Evolutionary conservation across 306 rosid genomes (phyloP), one percentile per base, ranked within the genome.

Genomic region (Cucumis hystrix): DNA sequence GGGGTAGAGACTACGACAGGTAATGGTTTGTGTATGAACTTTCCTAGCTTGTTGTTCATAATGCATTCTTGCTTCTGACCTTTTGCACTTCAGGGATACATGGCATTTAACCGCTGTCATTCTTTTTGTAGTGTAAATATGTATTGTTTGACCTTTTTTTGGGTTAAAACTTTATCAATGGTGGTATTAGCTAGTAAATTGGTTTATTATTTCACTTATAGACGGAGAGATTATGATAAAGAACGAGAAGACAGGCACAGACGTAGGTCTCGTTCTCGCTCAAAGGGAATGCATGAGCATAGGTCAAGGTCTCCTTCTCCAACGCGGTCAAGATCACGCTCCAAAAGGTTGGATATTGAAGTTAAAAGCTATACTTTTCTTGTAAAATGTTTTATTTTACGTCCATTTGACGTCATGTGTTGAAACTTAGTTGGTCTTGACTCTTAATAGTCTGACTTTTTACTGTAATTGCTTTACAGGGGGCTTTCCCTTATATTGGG

Each of bases 321-420:
- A 8, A 87, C 98, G n/a, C 96, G 97, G 11, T 94, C 98, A 39
- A 91, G 97, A 10, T 94, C 98, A 43, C 96, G 96, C 62, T 94
- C 98, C 25, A 94, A 94, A 88, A 94, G 98, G 98, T 94, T 79
- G 67, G 65, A 39, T 76, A 56, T 28, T 33, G 30, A 11, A 62
- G 52, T 39, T 41, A 21, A 41, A 13, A 20, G 56, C 37, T 43
- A 15, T 76, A 10, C 5, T 41, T 43, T 71, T 70, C 76, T 71
- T 49, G 33, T 71, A 45, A 16, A 25, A 6, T 1, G 40, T 17
- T 15, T 23, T 10, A 23, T 15, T 23, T 21, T 25, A 16, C 58
- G 8, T 47, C 59, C 28, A 70, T 49, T 14, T 49, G 41, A 51
- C 16, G 41, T 71, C 18, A 70, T 70, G 39, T 11, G 41, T 70